Percentiles rank a stretch among this genome's conserved stretches.
These are phyloP conservation scores for Paramecium caudatum DNA, from an alignment of 73 alveolate species.

Conservation along the genomic window DNA sequence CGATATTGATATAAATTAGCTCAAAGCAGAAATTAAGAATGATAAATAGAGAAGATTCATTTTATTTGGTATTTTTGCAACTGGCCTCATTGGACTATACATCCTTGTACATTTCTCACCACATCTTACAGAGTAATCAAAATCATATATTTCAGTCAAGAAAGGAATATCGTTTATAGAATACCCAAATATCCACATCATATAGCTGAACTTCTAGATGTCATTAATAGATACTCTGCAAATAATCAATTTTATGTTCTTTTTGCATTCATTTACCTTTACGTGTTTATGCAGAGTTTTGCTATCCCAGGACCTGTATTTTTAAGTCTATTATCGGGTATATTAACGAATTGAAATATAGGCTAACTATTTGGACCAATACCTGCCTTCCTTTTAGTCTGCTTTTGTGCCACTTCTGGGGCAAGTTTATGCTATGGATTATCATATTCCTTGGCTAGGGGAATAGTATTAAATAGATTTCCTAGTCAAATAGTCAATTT, in stretches of 20 bases:
- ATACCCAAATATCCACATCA: slow-evolving; percentile 84
- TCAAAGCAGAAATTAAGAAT: slow-evolving; percentile 26
- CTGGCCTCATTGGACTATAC: slow-evolving; percentile 26
- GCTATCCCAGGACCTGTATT: slow-evolving; percentile 96
- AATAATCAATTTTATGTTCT: slow-evolving; percentile 79
- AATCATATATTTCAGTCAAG: slow-evolving; percentile 65
- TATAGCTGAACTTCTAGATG: slow-evolving; percentile 77
- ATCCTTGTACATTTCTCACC: slow-evolving; percentile 65
- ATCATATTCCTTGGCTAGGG: slow-evolving; percentile 84
- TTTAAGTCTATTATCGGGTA: slow-evolving; percentile 88
- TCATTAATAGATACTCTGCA: slow-evolving; percentile 77
- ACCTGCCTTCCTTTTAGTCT: slow-evolving; percentile 83
- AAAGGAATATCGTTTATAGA: slow-evolving; percentile 77
- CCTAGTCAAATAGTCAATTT: slow-evolving; percentile 75
- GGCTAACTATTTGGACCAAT: slow-evolving; percentile 83
- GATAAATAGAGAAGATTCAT: slow-evolving; percentile 57
- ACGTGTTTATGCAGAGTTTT: slow-evolving; percentile 86
- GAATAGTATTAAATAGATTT: slow-evolving; percentile 81
- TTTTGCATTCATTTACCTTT: slow-evolving; percentile 85
- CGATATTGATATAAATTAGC: slow-evolving; percentile 40
- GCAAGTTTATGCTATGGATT: slow-evolving; percentile 87
- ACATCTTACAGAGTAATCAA: slow-evolving; percentile 49
- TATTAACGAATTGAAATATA: not conserved
- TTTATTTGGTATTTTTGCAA: not conserved
- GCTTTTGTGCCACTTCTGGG: slow-evolving; percentile 90